These are phyloP conservation scores for Citrus reticulata DNA, from an alignment of 345 rosid genomes.

Conservation along the genomic window DNA sequence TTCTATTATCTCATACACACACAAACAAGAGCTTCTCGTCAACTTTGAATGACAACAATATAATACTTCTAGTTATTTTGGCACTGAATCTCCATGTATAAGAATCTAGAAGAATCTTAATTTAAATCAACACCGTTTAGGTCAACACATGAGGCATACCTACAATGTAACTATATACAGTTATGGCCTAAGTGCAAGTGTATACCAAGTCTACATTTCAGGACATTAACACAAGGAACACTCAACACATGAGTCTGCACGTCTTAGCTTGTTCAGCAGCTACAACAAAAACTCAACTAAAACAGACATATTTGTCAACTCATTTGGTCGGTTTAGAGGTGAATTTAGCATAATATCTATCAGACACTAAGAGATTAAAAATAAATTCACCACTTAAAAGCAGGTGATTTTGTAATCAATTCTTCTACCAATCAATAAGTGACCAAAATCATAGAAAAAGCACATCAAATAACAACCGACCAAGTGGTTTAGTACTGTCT, in stretches of 20 bases:
- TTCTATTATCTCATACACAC: not conserved
- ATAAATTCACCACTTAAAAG: not conserved
- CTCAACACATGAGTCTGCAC: no score
- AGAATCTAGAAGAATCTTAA: not conserved
- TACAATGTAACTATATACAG: not conserved
- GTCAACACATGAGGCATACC: not conserved
- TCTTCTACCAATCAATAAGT: not conserved
- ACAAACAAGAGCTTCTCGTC: not conserved
- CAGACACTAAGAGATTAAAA: not conserved
- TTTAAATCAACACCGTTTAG: not conserved
- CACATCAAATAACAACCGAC: not conserved
- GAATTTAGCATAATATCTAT: not conserved
- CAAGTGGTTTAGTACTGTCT: not conserved
- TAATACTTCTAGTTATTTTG: not conserved
- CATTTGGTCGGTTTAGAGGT: not conserved
- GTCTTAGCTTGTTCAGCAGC: not conserved
- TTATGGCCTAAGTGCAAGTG: no score
- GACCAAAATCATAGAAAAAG: slow-evolving; percentile 1
- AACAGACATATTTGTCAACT: not conserved
- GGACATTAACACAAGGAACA: not conserved
- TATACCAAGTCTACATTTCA: not conserved
- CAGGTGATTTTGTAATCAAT: not conserved
- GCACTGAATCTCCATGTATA: not conserved
- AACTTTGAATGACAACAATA: not conserved
- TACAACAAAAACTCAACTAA: not conserved